Base-by-base conservation (phyloP, 2,329 filamentous ascomycete species). In the Aspergillus sojae region DNA sequence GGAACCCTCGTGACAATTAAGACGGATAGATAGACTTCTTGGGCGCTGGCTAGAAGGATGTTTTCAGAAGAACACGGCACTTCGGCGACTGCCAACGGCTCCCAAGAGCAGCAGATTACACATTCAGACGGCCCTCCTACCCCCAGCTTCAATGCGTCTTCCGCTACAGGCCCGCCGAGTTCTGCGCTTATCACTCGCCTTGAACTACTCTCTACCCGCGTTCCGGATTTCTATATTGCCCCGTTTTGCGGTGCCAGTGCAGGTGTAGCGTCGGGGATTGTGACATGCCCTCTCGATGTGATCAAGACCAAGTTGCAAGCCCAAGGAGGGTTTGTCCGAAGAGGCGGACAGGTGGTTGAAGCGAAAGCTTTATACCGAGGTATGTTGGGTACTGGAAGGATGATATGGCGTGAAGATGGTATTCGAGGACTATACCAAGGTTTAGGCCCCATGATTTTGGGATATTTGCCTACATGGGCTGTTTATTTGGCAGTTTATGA, bases 301-400 rank as follows among this genome's bases (percentile, higher is more conserved):
- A 98, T 99, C 80, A 99, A 99, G 83, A 99, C 95, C 52, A 98
- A 97, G 79, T 81, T 99, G 65, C 95, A 99, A 78, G 94, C 94
- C 19, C 95, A 98, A 77, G 94, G 94, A 67, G 92, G 93, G 23
- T 96, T 96, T 78, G 68, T 79, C 78, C 74, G 84, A 32, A 76
- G 79, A 65, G 73, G 76, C 55, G 78, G 77, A 52, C 70, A 76
- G 34, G 58, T 75, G 30, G 69, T 77, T 26, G 78, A 81, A n/a
- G 76, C 83, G 10, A 83, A 81, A 57, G 79, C 81, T 23, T 77
- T 95, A 57, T 99, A 99, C 77, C 89, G 90, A 66, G 95, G 95
- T 7, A 85, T 99, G 72, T 74, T 96, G 10, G 95, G 95, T 50
- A 98, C 94, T 0, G 93, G 91, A 32, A 88, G 84, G 58, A 88